Conservation (phyloP, 2,329 filamentous ascomycete genomes). For the Colletotrichum orbiculare region DNA sequence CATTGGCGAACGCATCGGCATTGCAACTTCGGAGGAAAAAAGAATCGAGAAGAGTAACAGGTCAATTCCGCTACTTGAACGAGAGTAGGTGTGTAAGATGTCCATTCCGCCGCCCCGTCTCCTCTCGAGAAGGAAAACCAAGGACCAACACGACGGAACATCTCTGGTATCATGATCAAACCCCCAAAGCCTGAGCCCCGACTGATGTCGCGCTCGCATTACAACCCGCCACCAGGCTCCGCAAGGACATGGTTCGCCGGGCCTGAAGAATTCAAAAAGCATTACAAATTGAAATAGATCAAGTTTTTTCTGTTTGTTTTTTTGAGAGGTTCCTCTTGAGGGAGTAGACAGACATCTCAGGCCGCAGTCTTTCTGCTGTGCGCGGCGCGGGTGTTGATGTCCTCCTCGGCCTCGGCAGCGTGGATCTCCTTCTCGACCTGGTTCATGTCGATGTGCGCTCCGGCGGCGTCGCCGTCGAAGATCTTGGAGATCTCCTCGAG, state of each 20-base stretch:
- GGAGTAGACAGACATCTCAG: conserved; percentile 15
- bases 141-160: too few species aligned
- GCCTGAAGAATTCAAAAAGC: conserved; percentile 16
- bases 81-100: conserved; percentile 29
- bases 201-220: conserved; percentile 19
- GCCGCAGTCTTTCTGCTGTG: conserved; percentile 39
- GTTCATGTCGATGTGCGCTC: conserved; percentile 64
- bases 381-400: conserved; percentile 42
- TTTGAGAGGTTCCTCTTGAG: too few species aligned
- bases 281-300: conserved; percentile 24
- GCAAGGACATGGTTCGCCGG: background rate
- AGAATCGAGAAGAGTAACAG: conserved; percentile 9
- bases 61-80: conserved; percentile 25
- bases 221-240: conserved; percentile 20
- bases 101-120: background rate
- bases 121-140: too few species aligned
- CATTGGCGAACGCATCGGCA: too few species aligned
- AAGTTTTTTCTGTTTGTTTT: background rate
- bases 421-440: conserved; percentile 67
- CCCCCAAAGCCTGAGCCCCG: conserved; percentile 11
- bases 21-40: too few species aligned
- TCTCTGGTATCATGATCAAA: conserved; percentile 34
- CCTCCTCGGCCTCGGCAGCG: conserved; percentile 47
- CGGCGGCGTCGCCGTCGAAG: conserved; percentile 73
- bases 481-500: conserved; percentile 78